Evolutionary conservation across 495 filamentous ascomycete species (phyloP).

Genomic region (Trichoderma reesei): DNA sequence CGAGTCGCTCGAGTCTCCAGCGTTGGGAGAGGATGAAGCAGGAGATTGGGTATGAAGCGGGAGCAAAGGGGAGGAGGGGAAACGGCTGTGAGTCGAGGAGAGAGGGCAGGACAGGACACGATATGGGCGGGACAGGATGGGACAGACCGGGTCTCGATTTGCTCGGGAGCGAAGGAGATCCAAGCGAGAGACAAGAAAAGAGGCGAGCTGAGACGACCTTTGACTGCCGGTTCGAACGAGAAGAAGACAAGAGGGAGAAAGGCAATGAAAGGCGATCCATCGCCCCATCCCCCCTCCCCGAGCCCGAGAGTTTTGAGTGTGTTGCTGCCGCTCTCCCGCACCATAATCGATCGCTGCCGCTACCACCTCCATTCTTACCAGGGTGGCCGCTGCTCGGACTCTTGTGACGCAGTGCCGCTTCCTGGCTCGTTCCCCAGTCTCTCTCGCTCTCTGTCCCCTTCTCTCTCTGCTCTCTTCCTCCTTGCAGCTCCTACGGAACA

Average conservation of each 20-base stretch:
- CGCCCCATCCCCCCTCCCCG: no score
- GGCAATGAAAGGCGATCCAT: neutral
- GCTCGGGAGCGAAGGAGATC: no score
- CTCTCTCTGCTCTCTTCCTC: neutral
- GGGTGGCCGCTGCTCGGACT: neutral
- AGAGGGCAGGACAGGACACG: neutral
- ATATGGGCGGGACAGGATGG: no score
- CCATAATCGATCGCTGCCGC: neutral
- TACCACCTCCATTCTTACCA: neutral
- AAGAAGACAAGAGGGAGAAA: neutral
- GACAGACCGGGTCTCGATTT: neutral
- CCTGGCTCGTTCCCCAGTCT: neutral
- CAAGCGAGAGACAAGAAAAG: no score
- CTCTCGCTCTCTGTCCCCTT: neutral
- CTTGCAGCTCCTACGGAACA: neutral
- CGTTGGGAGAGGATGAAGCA: neutral
- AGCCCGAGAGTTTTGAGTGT: no score
- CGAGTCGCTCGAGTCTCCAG: neutral
- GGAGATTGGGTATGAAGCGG: constrained; percentile 1
- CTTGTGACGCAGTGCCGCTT: neutral
- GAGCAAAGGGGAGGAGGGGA: no score
- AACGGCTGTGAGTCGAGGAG: neutral
- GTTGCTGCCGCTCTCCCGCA: neutral
- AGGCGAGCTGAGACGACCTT: no score
- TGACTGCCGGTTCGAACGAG: neutral